A percentile compares a stretch with the other conserved stretches of the same genome.
phyloP scores from a whole-genome alignment of 73 alveolate species.

The Breviolum minutum region DNA sequence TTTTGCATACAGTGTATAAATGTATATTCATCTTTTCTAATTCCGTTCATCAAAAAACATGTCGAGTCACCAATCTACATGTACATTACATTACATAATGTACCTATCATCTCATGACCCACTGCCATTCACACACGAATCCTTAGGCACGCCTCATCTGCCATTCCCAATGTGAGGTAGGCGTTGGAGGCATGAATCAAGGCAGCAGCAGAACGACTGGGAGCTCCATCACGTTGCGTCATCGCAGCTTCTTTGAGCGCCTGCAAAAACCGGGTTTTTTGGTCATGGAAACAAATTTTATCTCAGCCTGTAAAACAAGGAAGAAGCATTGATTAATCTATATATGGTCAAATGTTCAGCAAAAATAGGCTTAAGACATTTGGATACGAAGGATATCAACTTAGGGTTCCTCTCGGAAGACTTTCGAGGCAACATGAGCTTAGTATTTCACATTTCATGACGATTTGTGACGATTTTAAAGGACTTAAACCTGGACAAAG shows the following conservation, averaged over 20 bases:
- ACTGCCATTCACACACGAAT: background rate
- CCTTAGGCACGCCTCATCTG: conserved; percentile 3
- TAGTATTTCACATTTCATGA: no score
- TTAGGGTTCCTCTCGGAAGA: no score
- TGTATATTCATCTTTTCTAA: background rate
- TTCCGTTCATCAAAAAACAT: background rate
- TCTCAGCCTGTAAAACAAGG: background rate
- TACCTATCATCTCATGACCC: background rate
- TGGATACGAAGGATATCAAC: no score
- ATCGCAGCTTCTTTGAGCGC: background rate
- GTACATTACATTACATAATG: background rate
- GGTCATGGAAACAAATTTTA: background rate
- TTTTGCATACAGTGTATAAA: no score
- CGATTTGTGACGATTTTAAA: no score
- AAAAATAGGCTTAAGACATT: no score
- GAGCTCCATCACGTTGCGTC: background rate
- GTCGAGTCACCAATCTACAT: background rate
- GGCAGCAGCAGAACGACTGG: conserved; percentile 67
- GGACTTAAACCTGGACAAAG: no score
- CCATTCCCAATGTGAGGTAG: conserved; percentile 61
- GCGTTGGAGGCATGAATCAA: conserved; percentile 86
- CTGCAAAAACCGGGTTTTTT: background rate
- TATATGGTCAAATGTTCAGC: no score
- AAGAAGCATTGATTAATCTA: no score
- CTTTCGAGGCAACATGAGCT: no score